These are phyloP conservation scores for Phytophthora agathidicida DNA, from an alignment of 352 stramenopile genomes.

Conservation along the genomic window DNA sequence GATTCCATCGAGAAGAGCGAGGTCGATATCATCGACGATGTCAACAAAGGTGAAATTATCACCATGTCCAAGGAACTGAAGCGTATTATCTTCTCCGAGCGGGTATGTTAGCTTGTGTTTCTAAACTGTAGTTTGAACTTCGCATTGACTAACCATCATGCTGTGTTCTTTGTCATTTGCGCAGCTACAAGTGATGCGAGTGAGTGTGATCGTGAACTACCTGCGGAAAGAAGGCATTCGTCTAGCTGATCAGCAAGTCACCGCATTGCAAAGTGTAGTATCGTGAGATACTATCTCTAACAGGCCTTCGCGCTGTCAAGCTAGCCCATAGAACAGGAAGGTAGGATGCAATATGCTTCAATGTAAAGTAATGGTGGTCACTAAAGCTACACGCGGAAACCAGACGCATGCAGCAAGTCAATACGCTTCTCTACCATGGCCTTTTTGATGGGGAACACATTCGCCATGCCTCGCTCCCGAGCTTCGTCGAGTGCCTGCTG, in stretches of 20 bases:
- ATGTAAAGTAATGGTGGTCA: constrained; percentile 19
- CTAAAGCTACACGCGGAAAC: constrained; percentile 67
- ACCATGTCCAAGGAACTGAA: constrained; percentile 50
- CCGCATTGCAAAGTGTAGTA: constrained; percentile 67
- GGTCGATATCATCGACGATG: constrained; percentile 53
- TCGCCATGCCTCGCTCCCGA: constrained; percentile 59
- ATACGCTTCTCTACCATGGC: constrained; percentile 73
- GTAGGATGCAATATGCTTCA: too few species aligned
- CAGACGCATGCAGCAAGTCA: constrained; percentile 69
- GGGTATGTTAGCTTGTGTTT: constrained; percentile 29
- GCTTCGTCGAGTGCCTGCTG: constrained; percentile 61
- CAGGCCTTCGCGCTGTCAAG: too few species aligned
- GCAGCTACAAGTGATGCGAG: constrained; percentile 70
- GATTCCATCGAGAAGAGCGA: constrained; percentile 47
- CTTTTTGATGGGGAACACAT: constrained; percentile 78
- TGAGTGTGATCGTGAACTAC: constrained; percentile 64
- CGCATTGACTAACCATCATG: not conserved
- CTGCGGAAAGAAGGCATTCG: constrained; percentile 76
- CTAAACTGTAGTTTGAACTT: too few species aligned
- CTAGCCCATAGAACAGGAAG: too few species aligned
- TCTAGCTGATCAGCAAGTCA: constrained; percentile 74
- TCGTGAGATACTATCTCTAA: too few species aligned
- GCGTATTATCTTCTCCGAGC: constrained; percentile 51
- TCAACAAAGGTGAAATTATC: constrained; percentile 41
- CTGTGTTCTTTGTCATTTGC: too few species aligned